Conservation (phyloP, 192 early-diverging fungal genomes). For the Entophlyctis helioformis region DNA sequence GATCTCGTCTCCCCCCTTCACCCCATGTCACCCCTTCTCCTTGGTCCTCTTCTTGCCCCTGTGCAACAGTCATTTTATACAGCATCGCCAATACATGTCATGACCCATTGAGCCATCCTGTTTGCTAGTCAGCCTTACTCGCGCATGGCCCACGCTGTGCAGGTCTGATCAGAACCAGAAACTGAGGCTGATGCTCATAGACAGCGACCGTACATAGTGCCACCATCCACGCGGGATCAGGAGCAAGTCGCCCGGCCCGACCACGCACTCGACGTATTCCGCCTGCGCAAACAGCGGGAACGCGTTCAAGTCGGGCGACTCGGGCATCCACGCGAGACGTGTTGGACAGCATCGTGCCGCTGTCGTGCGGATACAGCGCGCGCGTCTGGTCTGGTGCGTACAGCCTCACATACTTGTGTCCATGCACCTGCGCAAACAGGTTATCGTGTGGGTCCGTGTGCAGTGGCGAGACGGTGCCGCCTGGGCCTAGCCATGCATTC, state of each 20-base stretch:
- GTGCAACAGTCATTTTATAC: no score
- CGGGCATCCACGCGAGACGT: constrained; percentile 61
- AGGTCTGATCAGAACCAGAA: constrained; percentile 79
- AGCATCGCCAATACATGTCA: no score
- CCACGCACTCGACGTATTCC: constrained; percentile 51
- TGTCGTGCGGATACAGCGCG: constrained; percentile 49
- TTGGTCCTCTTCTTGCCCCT: no score
- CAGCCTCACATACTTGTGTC: constrained; percentile 64
- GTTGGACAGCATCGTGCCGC: constrained; percentile 44
- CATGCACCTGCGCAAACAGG: constrained; percentile 73
- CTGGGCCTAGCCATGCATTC: constrained; percentile 78
- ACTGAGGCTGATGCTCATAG: constrained; percentile 69
- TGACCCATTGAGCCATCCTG: no score
- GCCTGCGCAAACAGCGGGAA: constrained; percentile 49
- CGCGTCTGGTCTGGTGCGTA: constrained; percentile 50
- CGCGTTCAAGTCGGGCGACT: constrained; percentile 34
- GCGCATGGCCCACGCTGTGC: no score
- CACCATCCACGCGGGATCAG: constrained; percentile 82
- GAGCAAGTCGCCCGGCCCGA: constrained; percentile 66
- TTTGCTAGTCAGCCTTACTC: no score
- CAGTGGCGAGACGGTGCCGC: constrained; percentile 68
- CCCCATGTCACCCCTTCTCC: no score
- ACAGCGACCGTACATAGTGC: constrained; percentile 75
- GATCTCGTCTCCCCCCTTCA: no score
- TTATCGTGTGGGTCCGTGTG: constrained; percentile 77